phyloP scores from a whole-genome alignment of 2,329 filamentous ascomycete species.

The Fusarium begoniae region DNA sequence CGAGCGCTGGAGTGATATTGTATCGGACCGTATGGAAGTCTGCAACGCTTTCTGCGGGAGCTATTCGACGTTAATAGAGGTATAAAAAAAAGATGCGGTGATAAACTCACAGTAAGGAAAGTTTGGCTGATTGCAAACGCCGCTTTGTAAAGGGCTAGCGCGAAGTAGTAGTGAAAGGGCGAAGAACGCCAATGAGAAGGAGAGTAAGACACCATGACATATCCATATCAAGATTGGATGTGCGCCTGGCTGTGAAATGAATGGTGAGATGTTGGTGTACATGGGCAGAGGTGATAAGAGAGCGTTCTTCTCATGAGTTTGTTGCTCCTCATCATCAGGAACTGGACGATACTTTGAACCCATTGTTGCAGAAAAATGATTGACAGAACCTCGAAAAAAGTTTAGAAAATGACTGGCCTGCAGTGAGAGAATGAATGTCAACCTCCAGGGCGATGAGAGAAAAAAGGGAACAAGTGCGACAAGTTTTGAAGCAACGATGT shows the following conservation, averaged over 20 bases:
- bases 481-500: background rate
- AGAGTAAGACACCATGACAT: constrained; percentile 19
- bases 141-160: background rate
- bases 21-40: constrained; percentile 61
- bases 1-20: constrained; percentile 57
- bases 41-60: constrained; percentile 57
- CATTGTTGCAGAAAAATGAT: background rate
- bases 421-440: background rate
- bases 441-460: background rate
- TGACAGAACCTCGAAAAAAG: background rate
- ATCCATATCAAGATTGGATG: constrained; percentile 17
- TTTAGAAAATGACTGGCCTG: background rate
- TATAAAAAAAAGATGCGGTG: fast-evolving
- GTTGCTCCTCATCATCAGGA: constrained; percentile 19
- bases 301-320: constrained; percentile 16
- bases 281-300: constrained; percentile 2
- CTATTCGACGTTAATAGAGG: constrained; percentile 40
- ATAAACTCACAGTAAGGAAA: constrained; percentile 26
- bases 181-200: constrained; percentile 25
- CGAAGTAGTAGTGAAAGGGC: constrained; percentile 15
- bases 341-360: constrained; percentile 10
- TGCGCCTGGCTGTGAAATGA: background rate
- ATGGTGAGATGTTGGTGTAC: background rate
- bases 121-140: background rate
- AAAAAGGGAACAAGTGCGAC: background rate